Conservation (phyloP, 148 eudicot genomes). For the Chenopodium formosanum region DNA sequence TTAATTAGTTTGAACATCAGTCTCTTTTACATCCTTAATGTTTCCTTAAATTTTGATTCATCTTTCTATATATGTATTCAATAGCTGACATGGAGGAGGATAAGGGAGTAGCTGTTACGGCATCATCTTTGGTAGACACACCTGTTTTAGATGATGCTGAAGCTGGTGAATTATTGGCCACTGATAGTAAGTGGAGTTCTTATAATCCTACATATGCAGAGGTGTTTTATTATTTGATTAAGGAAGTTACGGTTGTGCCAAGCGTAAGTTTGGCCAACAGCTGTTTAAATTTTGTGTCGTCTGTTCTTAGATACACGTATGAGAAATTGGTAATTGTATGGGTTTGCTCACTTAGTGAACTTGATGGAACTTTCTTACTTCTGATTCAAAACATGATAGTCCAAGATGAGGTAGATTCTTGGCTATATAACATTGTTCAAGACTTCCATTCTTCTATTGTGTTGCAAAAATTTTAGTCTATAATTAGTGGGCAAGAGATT, state of each 20-base stretch:
- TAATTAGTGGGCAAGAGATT: not conserved
- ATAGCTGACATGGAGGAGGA: conserved; percentile 19
- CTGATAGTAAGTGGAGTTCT: conserved; percentile 8
- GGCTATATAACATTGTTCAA: not conserved
- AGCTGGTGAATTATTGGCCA: conserved; percentile 3
- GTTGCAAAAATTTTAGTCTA: not conserved
- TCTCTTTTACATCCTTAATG: not conserved
- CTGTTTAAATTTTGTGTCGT: not conserved
- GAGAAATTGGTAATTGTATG: not conserved
- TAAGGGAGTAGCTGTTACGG: not conserved
- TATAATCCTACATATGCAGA: not conserved
- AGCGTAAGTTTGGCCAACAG: not conserved
- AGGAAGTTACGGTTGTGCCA: not conserved
- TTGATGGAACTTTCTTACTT: not conserved
- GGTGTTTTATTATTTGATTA: not conserved
- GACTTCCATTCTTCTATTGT: not conserved
- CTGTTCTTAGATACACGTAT: not conserved
- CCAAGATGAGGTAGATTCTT: not conserved
- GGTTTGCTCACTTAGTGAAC: not conserved
- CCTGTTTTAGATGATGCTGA: conserved; percentile 14
- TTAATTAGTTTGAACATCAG: not conserved
- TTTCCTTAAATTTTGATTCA: not conserved
- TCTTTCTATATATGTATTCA: not conserved
- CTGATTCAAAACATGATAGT: not conserved
- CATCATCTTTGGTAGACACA: conserved; percentile 9